A percentile compares a stretch with the other conserved stretches of the same genome.
These are phyloP conservation scores for Xerocomellus amylosporus DNA, from an alignment of 768 basidiomycete species.

Conservation along the genomic window DNA sequence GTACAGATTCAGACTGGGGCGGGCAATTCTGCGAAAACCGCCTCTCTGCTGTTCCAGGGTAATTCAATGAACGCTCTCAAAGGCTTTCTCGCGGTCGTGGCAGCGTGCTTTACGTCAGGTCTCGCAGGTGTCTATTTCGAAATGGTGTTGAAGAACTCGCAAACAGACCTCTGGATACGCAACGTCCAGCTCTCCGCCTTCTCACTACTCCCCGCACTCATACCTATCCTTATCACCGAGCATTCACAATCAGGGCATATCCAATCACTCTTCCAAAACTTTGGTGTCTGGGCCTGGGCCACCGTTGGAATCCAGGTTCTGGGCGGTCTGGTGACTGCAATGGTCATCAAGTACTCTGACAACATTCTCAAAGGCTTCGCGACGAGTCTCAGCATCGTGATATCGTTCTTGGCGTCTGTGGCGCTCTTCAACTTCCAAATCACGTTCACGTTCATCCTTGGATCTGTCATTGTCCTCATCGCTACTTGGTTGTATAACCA, in stretches of 20 bases:
- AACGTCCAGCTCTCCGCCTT: slow-evolving; percentile 96
- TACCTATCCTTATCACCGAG: slow-evolving; percentile 66
- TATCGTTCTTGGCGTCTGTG: slow-evolving; percentile 91
- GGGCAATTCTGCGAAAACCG: slow-evolving; percentile 22
- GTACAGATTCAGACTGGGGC: slow-evolving; percentile 73
- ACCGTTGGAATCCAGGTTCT: slow-evolving; percentile 86
- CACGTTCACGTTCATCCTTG: slow-evolving; percentile 81
- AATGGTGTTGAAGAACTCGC: slow-evolving; percentile 91
- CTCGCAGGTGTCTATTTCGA: slow-evolving; percentile 98
- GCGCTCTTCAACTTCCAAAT: slow-evolving; percentile 88
- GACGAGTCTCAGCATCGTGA: slow-evolving; percentile 89
- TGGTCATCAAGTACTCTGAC: slow-evolving; percentile 93
- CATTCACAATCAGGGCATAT: slow-evolving; percentile 39
- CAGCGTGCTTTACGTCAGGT: slow-evolving; percentile 93
- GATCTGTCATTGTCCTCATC: slow-evolving; percentile 76
- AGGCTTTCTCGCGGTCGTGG: slow-evolving; percentile 86
- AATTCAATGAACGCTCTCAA: slow-evolving; percentile 76
- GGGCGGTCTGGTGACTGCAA: slow-evolving; percentile 88
- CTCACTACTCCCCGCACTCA: slow-evolving; percentile 83
- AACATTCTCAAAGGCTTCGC: slow-evolving; percentile 95
- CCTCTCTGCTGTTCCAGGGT: slow-evolving; percentile 33
- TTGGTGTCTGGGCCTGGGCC: slow-evolving; percentile 89
- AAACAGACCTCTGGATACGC: slow-evolving; percentile 91
- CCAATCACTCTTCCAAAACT: slow-evolving; percentile 71
- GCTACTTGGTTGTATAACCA: slow-evolving; percentile 94